Evolutionary conservation across 176 grass and related monocot genomes (phyloP), one percentile per base, ranked within the genome.

Genomic region (Zoysia pacifica): DNA sequence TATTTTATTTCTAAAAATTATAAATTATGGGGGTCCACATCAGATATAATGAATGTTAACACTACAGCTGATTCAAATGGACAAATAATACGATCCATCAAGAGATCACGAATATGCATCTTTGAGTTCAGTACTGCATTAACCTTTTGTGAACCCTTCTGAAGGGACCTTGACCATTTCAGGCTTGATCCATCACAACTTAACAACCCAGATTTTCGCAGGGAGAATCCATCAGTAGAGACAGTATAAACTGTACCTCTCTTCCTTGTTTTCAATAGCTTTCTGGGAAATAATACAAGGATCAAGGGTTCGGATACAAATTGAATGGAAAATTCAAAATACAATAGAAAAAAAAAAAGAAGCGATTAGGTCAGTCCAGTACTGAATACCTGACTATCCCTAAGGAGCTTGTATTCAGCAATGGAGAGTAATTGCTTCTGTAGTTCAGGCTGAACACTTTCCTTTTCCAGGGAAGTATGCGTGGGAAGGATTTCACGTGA

Each of bases 161-260:
- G 90, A 87, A 95, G 82, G 45, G 96, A 95, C 78, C 96, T 87
- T 74, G 92, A 95, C 96, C 96, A 99, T 90, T 99, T 95, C 87
- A 99, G 86, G 86, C 76, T 91, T 72, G 86, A 89, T 58, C 82
- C 82, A 54, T 86, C 79, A 76, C 87, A 61, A 51, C 78, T 75
- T 81, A 87, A 69, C 48, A 91, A 79, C 3, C 84, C 90, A 93
- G 88, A 80, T 91, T 99, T 99, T 35, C 88, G 67, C 58, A 94
- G 65, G 79, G 95, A 98, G 79, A 93, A 98, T 49, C 95, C 95
- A 78, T 89, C 68, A 90, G 77, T 94, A 28, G 95, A 94, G 13
- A 92, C 78, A 16, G 87, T 88, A 86, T 98, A 98, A 59, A 91
- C 77, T 16, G 54, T 89, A 85, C 83, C 82, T 67, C 88, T 98